Conservation (phyloP, 106 monocot species). For the Apostasia ramifera region DNA sequence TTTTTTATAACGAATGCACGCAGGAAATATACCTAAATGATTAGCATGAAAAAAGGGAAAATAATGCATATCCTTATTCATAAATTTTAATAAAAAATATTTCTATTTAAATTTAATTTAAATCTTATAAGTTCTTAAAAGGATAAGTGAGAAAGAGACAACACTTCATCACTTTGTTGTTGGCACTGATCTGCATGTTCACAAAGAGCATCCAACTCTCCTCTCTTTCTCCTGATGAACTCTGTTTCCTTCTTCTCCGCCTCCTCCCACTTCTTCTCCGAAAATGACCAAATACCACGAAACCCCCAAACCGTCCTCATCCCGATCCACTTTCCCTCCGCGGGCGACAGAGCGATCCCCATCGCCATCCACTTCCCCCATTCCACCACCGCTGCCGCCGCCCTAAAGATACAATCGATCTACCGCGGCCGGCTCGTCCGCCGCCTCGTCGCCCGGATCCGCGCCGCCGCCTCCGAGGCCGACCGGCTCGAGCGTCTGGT, state of each 20-base stretch:
- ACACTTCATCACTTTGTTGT: too few relatives aligned
- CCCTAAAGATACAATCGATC: constrained; percentile 46
- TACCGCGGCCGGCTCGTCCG: constrained; percentile 46
- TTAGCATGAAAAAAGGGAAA: too few relatives aligned
- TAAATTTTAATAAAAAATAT: too few relatives aligned
- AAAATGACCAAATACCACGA: not conserved
- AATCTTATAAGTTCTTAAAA: too few relatives aligned
- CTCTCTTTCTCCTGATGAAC: not conserved
- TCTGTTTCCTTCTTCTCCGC: not conserved
- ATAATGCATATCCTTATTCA: too few relatives aligned
- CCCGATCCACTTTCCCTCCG: constrained; percentile 21
- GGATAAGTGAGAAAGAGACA: too few relatives aligned
- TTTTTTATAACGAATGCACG: too few relatives aligned
- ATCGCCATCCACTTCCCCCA: constrained; percentile 28
- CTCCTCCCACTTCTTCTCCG: not conserved
- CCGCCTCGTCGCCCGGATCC: constrained; percentile 23
- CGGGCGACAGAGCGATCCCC: constrained; percentile 2
- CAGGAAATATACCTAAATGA: too few relatives aligned
- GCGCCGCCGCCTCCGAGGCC: constrained; percentile 21
- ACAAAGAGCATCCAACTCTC: too few relatives aligned
- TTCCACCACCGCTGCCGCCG: constrained; percentile 21
- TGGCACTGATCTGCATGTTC: too few relatives aligned
- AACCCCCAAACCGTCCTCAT: constrained; percentile 13
- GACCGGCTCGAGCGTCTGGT: constrained; percentile 34
- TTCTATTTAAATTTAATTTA: too few relatives aligned